Conservation (phyloP, 352 stramenopile species). For the Thalassiosira livingstoniorum region DNA sequence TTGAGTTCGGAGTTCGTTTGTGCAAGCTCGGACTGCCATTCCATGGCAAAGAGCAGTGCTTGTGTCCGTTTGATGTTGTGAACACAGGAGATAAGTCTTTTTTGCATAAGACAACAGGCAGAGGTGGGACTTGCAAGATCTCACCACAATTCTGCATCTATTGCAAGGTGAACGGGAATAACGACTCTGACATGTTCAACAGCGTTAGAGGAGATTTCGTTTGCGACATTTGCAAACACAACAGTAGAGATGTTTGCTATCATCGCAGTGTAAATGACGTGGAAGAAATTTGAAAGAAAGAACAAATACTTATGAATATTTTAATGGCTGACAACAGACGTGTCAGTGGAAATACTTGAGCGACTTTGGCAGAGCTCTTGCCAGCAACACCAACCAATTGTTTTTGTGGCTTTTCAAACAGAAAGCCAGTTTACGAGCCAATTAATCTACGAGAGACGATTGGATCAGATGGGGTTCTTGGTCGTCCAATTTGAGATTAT, state of each 20-base stretch:
- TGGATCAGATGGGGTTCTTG: not conserved
- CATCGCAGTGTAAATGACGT: slow-evolving; percentile 1
- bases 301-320: not conserved
- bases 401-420: not conserved
- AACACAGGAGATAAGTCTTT: not conserved
- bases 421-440: not conserved
- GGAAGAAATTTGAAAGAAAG: not conserved
- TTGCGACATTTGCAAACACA: not conserved
- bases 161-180: not conserved
- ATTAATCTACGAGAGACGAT: not conserved
- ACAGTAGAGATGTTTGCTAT: not conserved
- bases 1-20: not conserved
- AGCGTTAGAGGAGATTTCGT: not conserved
- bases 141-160: not conserved
- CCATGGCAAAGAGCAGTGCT: not conserved
- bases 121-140: slow-evolving; percentile 3
- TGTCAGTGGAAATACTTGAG: not conserved
- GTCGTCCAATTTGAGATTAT: not conserved
- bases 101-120: not conserved
- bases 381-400: not conserved
- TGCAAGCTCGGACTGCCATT: not conserved
- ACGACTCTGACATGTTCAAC: not conserved
- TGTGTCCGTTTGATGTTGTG: not conserved
- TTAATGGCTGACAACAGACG: not conserved
- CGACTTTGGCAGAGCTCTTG: not conserved